These are phyloP conservation scores for Pyricularia pennisetigena DNA, from an alignment of 2,329 filamentous ascomycete genomes.

Conservation along the genomic window DNA sequence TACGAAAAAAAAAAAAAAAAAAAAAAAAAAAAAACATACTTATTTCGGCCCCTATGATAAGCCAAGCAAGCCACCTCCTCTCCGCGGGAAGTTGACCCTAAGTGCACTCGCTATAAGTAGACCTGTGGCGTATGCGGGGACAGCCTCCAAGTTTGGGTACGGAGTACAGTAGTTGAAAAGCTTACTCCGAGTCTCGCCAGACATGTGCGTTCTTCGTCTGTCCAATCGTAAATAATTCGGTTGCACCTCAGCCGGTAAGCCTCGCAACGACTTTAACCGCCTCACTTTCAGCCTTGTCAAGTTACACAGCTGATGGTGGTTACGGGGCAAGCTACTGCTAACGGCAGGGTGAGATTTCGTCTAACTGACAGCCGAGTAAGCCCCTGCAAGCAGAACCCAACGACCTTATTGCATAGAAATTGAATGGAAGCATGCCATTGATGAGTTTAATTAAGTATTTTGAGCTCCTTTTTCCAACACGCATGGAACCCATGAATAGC, in stretches of 20 bases:
- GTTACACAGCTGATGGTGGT: background rate
- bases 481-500: background rate
- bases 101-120: background rate
- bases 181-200: background rate
- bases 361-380: background rate
- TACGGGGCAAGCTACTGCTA: background rate
- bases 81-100: background rate
- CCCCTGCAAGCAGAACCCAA: no score
- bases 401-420: no score
- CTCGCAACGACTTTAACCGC: background rate
- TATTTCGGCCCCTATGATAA: background rate
- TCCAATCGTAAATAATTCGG: background rate
- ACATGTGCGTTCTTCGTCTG: background rate
- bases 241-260: background rate
- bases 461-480: background rate
- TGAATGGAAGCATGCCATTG: no score
- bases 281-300: slow-evolving; percentile 4
- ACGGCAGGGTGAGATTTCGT: background rate
- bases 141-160: background rate
- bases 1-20: no score
- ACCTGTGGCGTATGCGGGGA: background rate
- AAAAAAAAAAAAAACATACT: background rate
- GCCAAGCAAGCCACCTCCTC: background rate
- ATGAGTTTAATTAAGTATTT: no score
- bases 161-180: background rate